Base-by-base conservation (phyloP, 768 basidiomycete species). In the Xerocomus potaroensis region DNA sequence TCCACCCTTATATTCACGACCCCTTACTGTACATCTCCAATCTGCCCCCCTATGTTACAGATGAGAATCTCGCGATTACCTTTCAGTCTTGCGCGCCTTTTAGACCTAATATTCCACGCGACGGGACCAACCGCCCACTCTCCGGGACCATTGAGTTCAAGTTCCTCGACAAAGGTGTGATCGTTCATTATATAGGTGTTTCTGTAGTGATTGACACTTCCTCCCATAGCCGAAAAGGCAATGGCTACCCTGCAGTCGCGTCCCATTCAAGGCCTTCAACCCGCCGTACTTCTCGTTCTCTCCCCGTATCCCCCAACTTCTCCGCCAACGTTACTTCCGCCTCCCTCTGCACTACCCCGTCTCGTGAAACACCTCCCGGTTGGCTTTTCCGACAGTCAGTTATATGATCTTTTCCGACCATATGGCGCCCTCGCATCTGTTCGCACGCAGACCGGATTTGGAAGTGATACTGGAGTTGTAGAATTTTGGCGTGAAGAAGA, bases 401-500 rank as follows among this genome's bases (percentile, higher is more conserved):
- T 96, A 2, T 96, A 87, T 62, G 90, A 93, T 59, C 71, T 92
- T 35, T 92, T 91, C 69, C 77, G 90, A 21, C 81, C 83, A 0
- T 93, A 75, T 55, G 91, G 92, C 48, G 87, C 90, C 18, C 77
- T 94, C 42, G 85, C 88, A 27, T 87, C 88, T 4, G 83, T 76
- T 18, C 81, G 82, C 53, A 78, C 80, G 6, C 84, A 83, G 43
- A 81, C 86, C 12, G 81, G 83, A 35, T 84, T 88, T 59, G 87
- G 86, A 18, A 74, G 79, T 32, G 88, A 89, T 65, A 84, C 81
- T 0, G 90, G 81, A 40, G 76, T 88, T 42, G 75, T 91, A 33
- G 87, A 92, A 63, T 92, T 87, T 63, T 91, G 87, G 87, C 78
- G 83, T 46, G 91, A 92, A 63, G 86, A 87, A 30, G 89, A 92